These are phyloP conservation scores for Penicillium sp. DNA, from an alignment of 2,329 filamentous ascomycete species.

Conservation along the genomic window DNA sequence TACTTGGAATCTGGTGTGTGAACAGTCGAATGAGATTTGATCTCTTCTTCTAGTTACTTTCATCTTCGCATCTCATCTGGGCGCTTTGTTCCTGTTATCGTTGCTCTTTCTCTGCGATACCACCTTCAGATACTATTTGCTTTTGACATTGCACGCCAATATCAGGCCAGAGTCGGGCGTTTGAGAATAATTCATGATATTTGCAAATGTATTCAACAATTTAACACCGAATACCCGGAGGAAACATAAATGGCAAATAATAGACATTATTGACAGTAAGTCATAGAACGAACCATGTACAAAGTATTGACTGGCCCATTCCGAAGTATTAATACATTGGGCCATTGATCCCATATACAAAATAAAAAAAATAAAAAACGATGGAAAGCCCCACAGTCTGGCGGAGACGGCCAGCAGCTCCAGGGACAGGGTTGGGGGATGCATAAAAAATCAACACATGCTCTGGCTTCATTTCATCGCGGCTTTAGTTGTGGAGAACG, in stretches of 20 bases:
- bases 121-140: neutral
- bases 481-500: constrained; percentile 36
- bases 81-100: neutral
- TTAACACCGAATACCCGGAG: neutral
- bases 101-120: neutral
- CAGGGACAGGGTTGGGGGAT: constrained; percentile 16
- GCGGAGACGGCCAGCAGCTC: constrained; percentile 36
- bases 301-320: constrained; percentile 26
- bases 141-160: neutral
- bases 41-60: neutral
- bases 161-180: no score
- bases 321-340: constrained; percentile 36
- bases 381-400: constrained; percentile 14
- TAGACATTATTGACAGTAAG: constrained; percentile 27
- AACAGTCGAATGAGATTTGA: constrained; percentile 10
- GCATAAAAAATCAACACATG: constrained; percentile 15
- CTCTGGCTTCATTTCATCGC: constrained; percentile 12
- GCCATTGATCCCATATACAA: constrained; percentile 21
- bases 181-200: neutral
- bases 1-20: constrained; percentile 18
- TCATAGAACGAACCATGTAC: constrained; percentile 24
- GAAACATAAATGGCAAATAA: constrained; percentile 4
- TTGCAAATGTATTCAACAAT: neutral
- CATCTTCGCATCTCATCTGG: neutral
- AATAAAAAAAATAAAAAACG: constrained; percentile 14